Percentiles rank a stretch among this genome's conserved stretches.
Conservation (phyloP, 78 protist species). For the Trichosphaerium sp. region DNA sequence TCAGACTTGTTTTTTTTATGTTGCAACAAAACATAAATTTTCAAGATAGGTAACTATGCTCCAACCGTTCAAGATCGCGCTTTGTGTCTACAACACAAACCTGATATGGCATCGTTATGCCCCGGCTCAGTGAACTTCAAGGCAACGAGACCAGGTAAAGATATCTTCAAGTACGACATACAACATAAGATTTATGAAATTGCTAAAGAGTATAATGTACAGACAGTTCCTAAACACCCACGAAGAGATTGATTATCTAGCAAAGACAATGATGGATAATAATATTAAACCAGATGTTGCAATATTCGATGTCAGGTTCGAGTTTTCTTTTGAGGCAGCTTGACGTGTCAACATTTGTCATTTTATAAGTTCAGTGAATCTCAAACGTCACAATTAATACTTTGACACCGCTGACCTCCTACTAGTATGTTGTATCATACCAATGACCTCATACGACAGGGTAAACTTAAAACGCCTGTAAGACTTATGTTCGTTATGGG, state of each 20-base stretch:
- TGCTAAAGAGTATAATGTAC: too few species aligned
- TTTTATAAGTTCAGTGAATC: too few species aligned
- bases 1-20: neutral
- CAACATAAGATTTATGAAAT: too few species aligned
- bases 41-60: neutral
- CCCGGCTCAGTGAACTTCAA: neutral
- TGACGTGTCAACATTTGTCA: too few species aligned
- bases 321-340: too few species aligned
- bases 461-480: neutral
- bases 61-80: too few species aligned
- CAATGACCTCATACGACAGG: neutral
- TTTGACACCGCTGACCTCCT: too few species aligned
- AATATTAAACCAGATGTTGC: neutral
- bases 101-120: neutral
- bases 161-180: too few species aligned
- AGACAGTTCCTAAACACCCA: neutral
- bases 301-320: neutral
- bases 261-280: neutral
- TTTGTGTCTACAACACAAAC: neutral
- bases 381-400: too few species aligned
- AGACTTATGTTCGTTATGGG: neutral
- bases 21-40: neutral
- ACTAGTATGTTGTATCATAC: neutral
- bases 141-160: neutral
- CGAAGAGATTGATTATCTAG: neutral